Base-by-base conservation (phyloP, 169 alveolate genomes). In the Plasmodium gaboni region DNA sequence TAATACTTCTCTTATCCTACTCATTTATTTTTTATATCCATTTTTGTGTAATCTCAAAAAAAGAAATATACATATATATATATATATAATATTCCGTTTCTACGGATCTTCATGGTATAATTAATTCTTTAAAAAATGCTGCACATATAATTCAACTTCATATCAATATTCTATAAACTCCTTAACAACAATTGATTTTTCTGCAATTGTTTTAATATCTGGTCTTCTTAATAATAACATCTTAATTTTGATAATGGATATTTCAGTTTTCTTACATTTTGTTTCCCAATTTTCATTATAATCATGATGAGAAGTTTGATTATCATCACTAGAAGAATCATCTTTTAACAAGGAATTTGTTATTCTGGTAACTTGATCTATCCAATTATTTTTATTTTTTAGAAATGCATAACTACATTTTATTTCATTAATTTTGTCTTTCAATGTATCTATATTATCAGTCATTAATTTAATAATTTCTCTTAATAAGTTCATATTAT, bases 381-480 rank as follows among this genome's bases (percentile, higher is more conserved):
- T 24, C 91, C 91, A 83, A 53, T 83, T 83, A 24, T 83, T 83
- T 55, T 83, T 83, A 13, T 68, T 42, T 12, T 68, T 28, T 48
- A 83, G 57, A 8, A 38, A 42, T 38, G 63, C n/a, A 42, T 83
- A 68, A 12, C 59, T 83, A 57, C 48, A 68, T 83, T 68, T 83
- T 12, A 68, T 50, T 68, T 83, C 67, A 6, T 50, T 71, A 67
- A 83, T 83, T 83, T 60, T 83, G 38, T 46, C 69, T 71, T 83
- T 83, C 44, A 83, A 57, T 10, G 19, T 57, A 22, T 83, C 91
- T 12, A 67, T 71, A 50, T 83, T 72, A 50, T 69, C 80, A 17
- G 91, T 83, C 72, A 83, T 51, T 17, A 83, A 48, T 42, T 83
- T 32, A 9, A 83, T 38, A 8, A 83, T 68, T 53, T 83, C 91